Evolutionary conservation across 441 rosid species (phyloP).

Genomic region (Viola pubescens): DNA sequence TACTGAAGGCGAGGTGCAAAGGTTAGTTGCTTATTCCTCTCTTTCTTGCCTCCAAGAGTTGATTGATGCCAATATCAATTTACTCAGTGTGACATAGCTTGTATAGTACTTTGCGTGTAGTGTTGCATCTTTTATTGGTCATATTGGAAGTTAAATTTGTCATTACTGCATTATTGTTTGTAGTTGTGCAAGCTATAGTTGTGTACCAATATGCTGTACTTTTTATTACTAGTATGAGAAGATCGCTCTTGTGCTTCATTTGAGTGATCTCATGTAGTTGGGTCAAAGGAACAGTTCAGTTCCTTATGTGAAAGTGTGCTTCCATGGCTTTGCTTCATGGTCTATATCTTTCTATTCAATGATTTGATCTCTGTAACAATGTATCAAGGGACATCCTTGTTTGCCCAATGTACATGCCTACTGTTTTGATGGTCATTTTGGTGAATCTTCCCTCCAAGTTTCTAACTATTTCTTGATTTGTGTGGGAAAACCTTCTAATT

Average conservation of each 20-base stretch:
- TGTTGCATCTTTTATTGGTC: not conserved
- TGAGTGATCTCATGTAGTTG: too few relatives aligned
- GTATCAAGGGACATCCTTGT: not conserved
- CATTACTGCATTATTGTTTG: not conserved
- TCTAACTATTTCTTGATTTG: not conserved
- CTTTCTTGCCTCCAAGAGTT: not conserved
- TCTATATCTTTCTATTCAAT: too few relatives aligned
- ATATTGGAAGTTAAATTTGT: not conserved
- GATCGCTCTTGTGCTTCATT: too few relatives aligned
- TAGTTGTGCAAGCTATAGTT: too few relatives aligned
- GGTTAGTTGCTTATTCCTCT: constrained; percentile 34
- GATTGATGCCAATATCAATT: constrained; percentile 8
- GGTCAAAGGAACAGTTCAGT: too few relatives aligned
- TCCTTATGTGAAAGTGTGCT: too few relatives aligned
- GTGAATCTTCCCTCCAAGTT: not conserved
- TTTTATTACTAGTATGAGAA: too few relatives aligned
- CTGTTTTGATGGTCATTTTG: not conserved
- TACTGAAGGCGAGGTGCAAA: constrained; percentile 78
- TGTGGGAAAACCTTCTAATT: constrained; percentile 2
- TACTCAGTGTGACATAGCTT: not conserved
- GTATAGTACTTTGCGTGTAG: not conserved
- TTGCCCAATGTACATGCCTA: not conserved
- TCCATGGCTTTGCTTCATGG: too few relatives aligned
- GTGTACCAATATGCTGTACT: too few relatives aligned
- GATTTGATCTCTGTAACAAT: not conserved